phyloP scores from a whole-genome alignment of 768 basidiomycete species.

The Macrocybe gigantea region DNA sequence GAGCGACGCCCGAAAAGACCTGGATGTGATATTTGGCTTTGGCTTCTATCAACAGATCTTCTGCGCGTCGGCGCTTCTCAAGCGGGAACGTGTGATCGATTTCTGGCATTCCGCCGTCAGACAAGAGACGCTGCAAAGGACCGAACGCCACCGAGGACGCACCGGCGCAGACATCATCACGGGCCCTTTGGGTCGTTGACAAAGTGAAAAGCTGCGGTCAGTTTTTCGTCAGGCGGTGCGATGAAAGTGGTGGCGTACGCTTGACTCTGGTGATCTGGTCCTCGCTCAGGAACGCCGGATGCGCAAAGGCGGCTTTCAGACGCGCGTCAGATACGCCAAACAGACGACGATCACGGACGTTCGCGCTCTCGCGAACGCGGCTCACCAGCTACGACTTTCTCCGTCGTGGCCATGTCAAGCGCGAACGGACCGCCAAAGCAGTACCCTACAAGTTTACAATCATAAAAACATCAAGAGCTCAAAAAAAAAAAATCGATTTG shows the following conservation, averaged over 20 bases:
- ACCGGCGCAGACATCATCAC: conserved; percentile 53
- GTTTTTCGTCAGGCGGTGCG: too few relatives aligned
- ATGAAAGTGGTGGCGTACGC: conserved; percentile 24
- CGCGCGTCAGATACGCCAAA: neutral
- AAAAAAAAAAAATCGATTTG: neutral
- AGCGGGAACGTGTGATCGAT: conserved; percentile 48
- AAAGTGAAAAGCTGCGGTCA: neutral
- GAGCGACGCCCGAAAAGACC: conserved; percentile 43
- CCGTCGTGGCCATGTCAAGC: conserved; percentile 38
- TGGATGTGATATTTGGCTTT: conserved; percentile 54
- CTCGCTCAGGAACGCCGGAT: conserved; percentile 45
- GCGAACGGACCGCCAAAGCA: conserved; percentile 54
- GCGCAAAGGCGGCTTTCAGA: conserved; percentile 46
- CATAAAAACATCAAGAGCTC: neutral
- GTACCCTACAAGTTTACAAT: conserved; percentile 33
- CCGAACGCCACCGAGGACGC: neutral
- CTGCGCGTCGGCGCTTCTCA: conserved; percentile 46
- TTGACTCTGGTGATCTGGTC: conserved; percentile 41
- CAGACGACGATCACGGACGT: neutral
- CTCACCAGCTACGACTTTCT: conserved; percentile 44
- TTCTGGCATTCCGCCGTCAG: conserved; percentile 25
- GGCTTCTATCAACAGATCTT: conserved; percentile 46
- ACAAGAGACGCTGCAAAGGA: neutral
- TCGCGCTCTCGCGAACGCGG: neutral
- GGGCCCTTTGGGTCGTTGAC: conserved; percentile 31